Base-by-base conservation (phyloP, 169 alveolate species). In the Eimeria falciformis region DNA sequence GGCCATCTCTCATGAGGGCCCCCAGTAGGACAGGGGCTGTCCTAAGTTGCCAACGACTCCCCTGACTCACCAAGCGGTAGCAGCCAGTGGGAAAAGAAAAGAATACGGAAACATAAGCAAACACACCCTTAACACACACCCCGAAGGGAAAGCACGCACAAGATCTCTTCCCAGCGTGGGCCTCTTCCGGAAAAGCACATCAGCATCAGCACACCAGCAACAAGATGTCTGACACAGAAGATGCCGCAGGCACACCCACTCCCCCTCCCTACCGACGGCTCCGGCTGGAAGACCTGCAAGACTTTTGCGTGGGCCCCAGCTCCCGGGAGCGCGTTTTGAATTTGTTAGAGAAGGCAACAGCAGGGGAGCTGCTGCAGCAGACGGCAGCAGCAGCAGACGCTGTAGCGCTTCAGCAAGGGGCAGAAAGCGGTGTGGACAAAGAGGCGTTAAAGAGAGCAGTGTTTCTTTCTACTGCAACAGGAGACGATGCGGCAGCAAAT, bases 161-260 rank as follows among this genome's bases (percentile, higher is more conserved):
- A n/a, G n/a, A n/a, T n/a, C n/a, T n/a, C n/a, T n/a, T n/a, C n/a
- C n/a, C n/a, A n/a, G n/a, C n/a, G n/a, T n/a, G n/a, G n/a, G n/a
- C n/a, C n/a, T n/a, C n/a, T n/a, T n/a, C n/a, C n/a, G n/a, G n/a
- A n/a, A n/a, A n/a, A n/a, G n/a, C n/a, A 53, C 81, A 69, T 11
- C 81, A 27, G 81, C 47, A 33, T 5, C 81, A 69, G 55, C 65
- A 75, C 66, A 75, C 23, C 43, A 75, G 65, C 62, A 43, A 27
- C 66, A 75, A 75, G 40, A 75, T 75, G 85, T 75, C 85, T 6
- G 66, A 40, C 65, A 46, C 85, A 7, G 85, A 75, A 43, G 85
- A 75, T 43, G 85, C 66, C 37, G 29, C 21, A 6, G 37, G 65
- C 65, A 75, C 66, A 58, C 23, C 21, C 65, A 43, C 65, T 5